Conservation (phyloP, 2,329 filamentous ascomycete species). For the Colletotrichum tropicicola region DNA sequence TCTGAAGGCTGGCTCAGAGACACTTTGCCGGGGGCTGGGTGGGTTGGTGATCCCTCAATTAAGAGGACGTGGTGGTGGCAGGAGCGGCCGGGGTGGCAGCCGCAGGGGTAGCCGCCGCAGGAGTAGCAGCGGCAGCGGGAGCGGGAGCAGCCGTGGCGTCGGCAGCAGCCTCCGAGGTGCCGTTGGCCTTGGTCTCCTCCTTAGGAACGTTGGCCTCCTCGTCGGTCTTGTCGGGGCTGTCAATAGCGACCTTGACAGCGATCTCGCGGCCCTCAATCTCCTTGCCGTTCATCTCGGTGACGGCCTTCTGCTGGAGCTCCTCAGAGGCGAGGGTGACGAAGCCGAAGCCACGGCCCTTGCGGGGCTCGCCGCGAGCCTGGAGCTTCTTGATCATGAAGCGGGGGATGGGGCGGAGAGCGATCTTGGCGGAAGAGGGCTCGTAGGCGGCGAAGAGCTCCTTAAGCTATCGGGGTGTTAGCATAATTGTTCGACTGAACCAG, state of each 20-base stretch:
- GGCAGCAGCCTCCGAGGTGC: conserved; percentile 46
- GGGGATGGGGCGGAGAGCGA: conserved; percentile 96
- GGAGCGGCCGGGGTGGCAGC: conserved; percentile 34
- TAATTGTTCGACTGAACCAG: not conserved
- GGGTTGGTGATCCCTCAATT: conserved; percentile 30
- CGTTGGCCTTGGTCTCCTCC: conserved; percentile 52
- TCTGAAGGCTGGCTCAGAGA: conserved; percentile 1
- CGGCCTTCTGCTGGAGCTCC: conserved; percentile 97
- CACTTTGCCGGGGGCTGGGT: conserved; percentile 19
- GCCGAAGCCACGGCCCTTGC: conserved; percentile 98
- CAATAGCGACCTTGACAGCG: conserved; percentile 99
- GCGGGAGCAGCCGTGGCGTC: conserved; percentile 34
- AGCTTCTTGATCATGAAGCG: conserved; percentile 99
- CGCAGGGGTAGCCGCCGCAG: conserved; percentile 41
- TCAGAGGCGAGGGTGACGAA: conserved; percentile 97
- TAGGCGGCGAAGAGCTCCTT: conserved; percentile 97
- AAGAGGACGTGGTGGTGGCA: conserved; percentile 41
- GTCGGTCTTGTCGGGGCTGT: conserved; percentile 95
- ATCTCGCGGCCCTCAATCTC: conserved; percentile 99
- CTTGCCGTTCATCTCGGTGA: conserved; percentile 98
- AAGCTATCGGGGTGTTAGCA: conserved; percentile 67
- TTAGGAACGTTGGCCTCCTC: conserved; percentile 77
- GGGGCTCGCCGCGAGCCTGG: conserved; percentile 94
- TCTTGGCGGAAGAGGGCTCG: conserved; percentile 94
- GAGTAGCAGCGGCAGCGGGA: conserved; percentile 33